Evolutionary conservation across 2,329 filamentous ascomycete genomes (phyloP), one percentile per base, ranked within the genome.

Genomic region (Diaporthe capsici): DNA sequence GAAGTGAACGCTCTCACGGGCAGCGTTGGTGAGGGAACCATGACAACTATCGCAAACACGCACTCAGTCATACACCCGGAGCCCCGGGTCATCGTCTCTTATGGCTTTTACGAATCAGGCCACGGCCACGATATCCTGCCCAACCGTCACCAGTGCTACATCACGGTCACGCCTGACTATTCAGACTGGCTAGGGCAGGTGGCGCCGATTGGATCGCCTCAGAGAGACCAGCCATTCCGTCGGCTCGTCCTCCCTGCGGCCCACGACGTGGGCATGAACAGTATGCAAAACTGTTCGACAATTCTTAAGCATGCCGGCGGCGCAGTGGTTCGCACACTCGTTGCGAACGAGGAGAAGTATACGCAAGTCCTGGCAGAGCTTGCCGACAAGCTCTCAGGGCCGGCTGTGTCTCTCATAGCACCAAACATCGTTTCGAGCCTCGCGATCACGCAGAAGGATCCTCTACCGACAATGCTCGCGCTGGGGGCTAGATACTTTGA

Each of bases 211-310:
- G 83, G 82, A 1, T 86, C 84, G 0, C 79, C 82, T 0, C 81
- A 82, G 10, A 84, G 85, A 28, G 80, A 83, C 25, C 83, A 84
- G 39, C 84, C 84, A 0, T 88, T 89, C 79, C 78, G 81, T 13
- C 82, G 81, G 13, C 82, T 88, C 72, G 86, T 88, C 1, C 82
- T 89, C 1, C 86, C 87, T 0, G 82, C 84, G 1, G 82, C 85
- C 0, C 88, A 89, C 79, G 87, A 89, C 76, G 84, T 86, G 20
- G 87, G 88, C 37, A 89, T 89, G 87, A 89, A 89, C 80, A 87
- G 82, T 79, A 86, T 89, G 86, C 78, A 84, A 12, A 86, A 81
- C 67, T 82, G 83, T 34, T 78, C 83, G 37, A 81, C 82, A 0
- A 80, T 89, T 1, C 82, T 89, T 12, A 78, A 81, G 17, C 83